These are phyloP conservation scores for Heritiera littoralis DNA, from an alignment of 345 rosid species.

Conservation along the genomic window DNA sequence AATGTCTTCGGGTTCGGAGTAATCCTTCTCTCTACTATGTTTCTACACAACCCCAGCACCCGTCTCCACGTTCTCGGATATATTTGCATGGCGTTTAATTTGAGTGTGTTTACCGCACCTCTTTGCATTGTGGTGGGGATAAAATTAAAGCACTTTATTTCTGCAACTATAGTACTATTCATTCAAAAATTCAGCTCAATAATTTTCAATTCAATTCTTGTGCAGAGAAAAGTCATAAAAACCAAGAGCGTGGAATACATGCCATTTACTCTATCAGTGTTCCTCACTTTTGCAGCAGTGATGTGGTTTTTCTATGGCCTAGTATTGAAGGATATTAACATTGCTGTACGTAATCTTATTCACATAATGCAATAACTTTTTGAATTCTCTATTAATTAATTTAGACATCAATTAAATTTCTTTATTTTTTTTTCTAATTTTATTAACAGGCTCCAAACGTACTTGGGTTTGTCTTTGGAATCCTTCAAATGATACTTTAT, in stretches of 20 bases:
- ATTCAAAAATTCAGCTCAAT: too few relatives aligned
- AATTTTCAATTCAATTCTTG: neutral
- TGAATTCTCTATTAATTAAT: neutral
- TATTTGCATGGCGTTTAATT: conserved; percentile 69
- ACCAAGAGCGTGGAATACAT: conserved; percentile 82
- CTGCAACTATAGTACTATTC: too few relatives aligned
- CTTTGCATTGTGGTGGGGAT: conserved; percentile 70
- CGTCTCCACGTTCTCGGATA: conserved; percentile 66
- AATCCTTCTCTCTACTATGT: conserved; percentile 45
- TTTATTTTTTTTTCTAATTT: too few relatives aligned
- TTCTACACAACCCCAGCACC: conserved; percentile 35
- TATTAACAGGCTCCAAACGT: conserved; percentile 63
- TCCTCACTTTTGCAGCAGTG: conserved; percentile 80
- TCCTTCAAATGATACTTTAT: conserved; percentile 71
- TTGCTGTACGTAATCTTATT: conserved; percentile 56
- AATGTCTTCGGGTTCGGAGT: conserved; percentile 63
- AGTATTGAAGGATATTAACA: conserved; percentile 49
- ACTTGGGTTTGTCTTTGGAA: conserved; percentile 69
- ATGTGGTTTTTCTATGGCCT: conserved; percentile 88
- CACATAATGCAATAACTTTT: neutral
- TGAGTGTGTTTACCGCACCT: conserved; percentile 77
- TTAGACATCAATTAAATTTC: neutral
- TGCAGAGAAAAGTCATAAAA: conserved; percentile 74
- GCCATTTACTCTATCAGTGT: conserved; percentile 70
- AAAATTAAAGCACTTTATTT: too few relatives aligned